Evolutionary conservation across 305 asterid genomes (phyloP), one percentile per base, ranked within the genome.

Genomic region (Fraxinus latifolia): DNA sequence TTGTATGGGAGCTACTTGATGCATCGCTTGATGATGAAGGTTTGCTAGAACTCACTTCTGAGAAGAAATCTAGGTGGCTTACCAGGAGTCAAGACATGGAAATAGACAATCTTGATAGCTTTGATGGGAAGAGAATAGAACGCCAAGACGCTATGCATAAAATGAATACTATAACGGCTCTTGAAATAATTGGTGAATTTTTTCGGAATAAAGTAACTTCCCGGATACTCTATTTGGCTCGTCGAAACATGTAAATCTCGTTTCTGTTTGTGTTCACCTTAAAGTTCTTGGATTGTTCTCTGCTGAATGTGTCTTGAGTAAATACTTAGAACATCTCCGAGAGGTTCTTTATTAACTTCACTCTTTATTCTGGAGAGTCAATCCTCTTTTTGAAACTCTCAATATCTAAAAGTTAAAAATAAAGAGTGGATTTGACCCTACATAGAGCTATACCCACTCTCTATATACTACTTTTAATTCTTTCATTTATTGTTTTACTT

Each of bases 1-100:
- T 90, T 81, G 96, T 91, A 74, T 95, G 99, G 98, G 89, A 83
- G 87, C 89, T 95, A 81, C 91, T 95, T 73, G 98, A 95, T 92
- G 96, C 98, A 44, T 92, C 97, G 5, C 97, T 95, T 82, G 98
- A 92, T 42, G 99, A 95, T 77, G 98, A 95, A 77, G 92, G 93
- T 47, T 82, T 95, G 82, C 81, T 93, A 83, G 98, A 91, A 83
- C 89, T 88, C 76, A 88, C 95, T 68, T 84, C 88, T 65, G 97
- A 94, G 80, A 95, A 92, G 89, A 90, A 89, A 84, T 92, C 97
- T 25, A 87, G 93, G 86, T 94, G 98, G 98, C 87, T 87, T 72
- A 83, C 65, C 80, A 89, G 86, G 82, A 87, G 91, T 81, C 91
- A 89, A 85, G 98, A 89, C 79, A 94, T 92, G 99, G 97, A 91